Percentiles rank a stretch among this genome's conserved stretches.
Evolutionary conservation across 1,139 yeast species (phyloP).

Genomic region (Ogataea hybrid): DNA sequence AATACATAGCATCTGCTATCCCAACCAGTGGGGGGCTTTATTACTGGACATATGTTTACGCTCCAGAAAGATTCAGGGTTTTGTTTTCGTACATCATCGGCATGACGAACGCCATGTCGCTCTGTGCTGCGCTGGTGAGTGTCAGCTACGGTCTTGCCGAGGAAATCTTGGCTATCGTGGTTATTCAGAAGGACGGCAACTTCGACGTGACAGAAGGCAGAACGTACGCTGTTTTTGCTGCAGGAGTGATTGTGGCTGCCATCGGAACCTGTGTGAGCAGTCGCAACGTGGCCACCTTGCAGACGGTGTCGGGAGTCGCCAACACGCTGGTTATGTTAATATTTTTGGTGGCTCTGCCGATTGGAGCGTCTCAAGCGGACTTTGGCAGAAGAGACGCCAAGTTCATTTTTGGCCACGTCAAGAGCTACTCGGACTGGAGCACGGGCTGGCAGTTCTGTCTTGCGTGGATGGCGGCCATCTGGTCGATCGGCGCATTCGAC

Average conservation of each 20-base stretch:
- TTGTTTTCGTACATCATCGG: slow-evolving; percentile 54
- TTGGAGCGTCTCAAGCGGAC: slow-evolving; percentile 35
- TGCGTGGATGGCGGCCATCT: slow-evolving; percentile 63
- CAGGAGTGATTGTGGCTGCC: slow-evolving; percentile 43
- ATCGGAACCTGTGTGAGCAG: slow-evolving; percentile 49
- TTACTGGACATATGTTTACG: slow-evolving; percentile 46
- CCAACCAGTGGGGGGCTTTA: slow-evolving; percentile 70
- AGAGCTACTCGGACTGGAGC: slow-evolving; percentile 59
- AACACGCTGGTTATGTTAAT: slow-evolving; percentile 51
- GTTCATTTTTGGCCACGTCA: slow-evolving; percentile 55
- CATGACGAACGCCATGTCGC: slow-evolving; percentile 52
- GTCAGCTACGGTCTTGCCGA: slow-evolving; percentile 55
- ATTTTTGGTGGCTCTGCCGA: slow-evolving; percentile 66
- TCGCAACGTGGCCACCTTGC: slow-evolving; percentile 51
- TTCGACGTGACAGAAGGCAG: slow-evolving; percentile 43
- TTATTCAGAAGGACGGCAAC: slow-evolving; percentile 43
- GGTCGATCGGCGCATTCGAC: slow-evolving; percentile 70
- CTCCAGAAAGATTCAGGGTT: slow-evolving; percentile 41
- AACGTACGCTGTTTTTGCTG: slow-evolving; percentile 52
- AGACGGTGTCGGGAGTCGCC: slow-evolving; percentile 52
- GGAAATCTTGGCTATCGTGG: slow-evolving; percentile 47
- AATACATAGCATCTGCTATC: slow-evolving; percentile 51
- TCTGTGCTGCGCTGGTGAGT: slow-evolving; percentile 45
- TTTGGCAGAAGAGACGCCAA: slow-evolving; percentile 30
- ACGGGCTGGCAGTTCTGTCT: slow-evolving; percentile 63